Percentiles rank a stretch among this genome's conserved stretches.
Evolutionary conservation across 1,284 basidiomycete species (phyloP).

Genomic region (Fomitopsis pinicola): DNA sequence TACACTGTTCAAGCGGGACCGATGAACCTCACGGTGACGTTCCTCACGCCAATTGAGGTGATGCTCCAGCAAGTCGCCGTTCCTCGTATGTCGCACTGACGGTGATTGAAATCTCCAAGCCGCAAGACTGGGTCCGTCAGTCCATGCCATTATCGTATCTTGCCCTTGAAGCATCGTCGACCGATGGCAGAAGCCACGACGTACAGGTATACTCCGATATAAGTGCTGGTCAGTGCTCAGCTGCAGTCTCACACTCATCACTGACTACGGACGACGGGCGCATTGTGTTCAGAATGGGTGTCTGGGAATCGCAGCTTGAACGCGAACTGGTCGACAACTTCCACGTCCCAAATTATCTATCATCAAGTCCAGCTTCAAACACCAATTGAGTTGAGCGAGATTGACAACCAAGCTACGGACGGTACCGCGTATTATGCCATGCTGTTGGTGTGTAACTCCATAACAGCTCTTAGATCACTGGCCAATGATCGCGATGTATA

Average conservation of each 20-base stretch:
- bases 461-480: no score
- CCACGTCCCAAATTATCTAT: conserved; percentile 8
- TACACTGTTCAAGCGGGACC: conserved; percentile 8
- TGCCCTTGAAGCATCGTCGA: conserved; percentile 17
- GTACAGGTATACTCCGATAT: conserved; percentile 9
- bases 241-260: neutral
- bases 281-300: conserved; percentile 13
- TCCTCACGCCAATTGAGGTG: conserved; percentile 7
- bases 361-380: conserved; percentile 14
- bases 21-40: conserved; percentile 7
- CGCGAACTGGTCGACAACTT: conserved; percentile 12
- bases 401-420: conserved; percentile 18
- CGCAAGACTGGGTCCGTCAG: conserved; percentile 26
- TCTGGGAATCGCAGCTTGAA: conserved; percentile 10
- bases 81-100: no score
- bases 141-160: conserved; percentile 30
- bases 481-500: no score
- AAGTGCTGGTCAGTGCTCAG: conserved; percentile 17
- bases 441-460: conserved; percentile 1
- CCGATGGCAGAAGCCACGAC: conserved; percentile 3
- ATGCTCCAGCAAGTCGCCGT: neutral
- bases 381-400: conserved; percentile 12
- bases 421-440: conserved; percentile 18
- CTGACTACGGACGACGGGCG: no score
- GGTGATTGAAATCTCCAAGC: conserved; percentile 8